Evolutionary conservation across 2,329 filamentous ascomycete genomes (phyloP), one percentile per base, ranked within the genome.

Genomic region (Neofusicoccum umdonicola): DNA sequence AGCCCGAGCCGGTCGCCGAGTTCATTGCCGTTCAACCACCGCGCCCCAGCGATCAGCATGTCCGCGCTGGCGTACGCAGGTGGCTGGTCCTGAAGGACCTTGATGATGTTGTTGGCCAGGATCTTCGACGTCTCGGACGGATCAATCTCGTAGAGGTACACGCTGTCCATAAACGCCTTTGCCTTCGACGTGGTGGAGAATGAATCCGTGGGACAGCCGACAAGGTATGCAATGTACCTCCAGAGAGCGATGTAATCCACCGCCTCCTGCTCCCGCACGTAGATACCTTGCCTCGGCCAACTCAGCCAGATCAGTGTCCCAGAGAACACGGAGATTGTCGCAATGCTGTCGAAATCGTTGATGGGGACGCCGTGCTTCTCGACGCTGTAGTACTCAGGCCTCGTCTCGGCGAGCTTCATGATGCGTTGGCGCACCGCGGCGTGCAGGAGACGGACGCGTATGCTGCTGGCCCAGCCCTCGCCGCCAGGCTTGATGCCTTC

Each of bases 21-120:
- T 15, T 85, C 81, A 39, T 84, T 80, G 3, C 90, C 90, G 71
- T 92, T 92, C 15, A 93, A 80, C 82, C 88, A 90, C 65, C 90
- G 83, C 4, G 87, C 85, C 72, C 86, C 84, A 0, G 90, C 90
- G 57, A 85, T 82, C 61, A 93, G 81, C 73, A 92, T 91, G 52
- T 87, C 85, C 5, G 84, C 82, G 1, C 87, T 88, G 0, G 88
- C 83, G 68, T 87, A 88, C 0, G 86, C 82, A 0, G 91, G 91
- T 0, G 90, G 85, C 45, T 86, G 85, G 57, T 83, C 81, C 69
- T 88, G 83, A n/a, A 93, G 80, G 3, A 85, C 85, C 3, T 85
- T 82, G 69, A 94, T 88, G 70, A 93, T 89, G 72, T 93, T 94
- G 74, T 90, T 89, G 3, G 89, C 89, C 31, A 94, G 81, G 6